Evolutionary conservation across 768 basidiomycete genomes (phyloP).

Genomic region (Suillus discolor): DNA sequence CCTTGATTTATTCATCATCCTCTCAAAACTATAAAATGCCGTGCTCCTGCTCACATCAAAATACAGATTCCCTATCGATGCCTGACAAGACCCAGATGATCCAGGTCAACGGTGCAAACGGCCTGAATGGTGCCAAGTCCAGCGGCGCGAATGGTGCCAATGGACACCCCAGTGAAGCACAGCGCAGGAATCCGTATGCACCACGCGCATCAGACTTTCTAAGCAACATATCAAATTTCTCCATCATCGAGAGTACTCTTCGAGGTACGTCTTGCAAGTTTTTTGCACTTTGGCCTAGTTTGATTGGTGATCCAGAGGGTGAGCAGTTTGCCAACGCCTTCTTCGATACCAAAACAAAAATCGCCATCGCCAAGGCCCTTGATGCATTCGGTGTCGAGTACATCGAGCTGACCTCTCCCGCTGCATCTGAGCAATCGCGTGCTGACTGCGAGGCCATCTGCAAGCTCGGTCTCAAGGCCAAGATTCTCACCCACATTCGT

Average conservation of each 20-base stretch:
- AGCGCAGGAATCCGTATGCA: slow-evolving; percentile 76
- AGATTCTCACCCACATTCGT: slow-evolving; percentile 98
- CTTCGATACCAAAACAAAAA: slow-evolving; percentile 99
- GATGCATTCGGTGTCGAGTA: slow-evolving; percentile 99
- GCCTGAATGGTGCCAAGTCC: slow-evolving; percentile 33
- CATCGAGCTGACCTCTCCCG: slow-evolving; percentile 98
- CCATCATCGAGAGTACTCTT: slow-evolving; percentile 96
- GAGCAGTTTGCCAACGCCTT: slow-evolving; percentile 99
- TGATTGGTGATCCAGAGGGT: slow-evolving; percentile 63
- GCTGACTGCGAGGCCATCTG: slow-evolving; percentile 97
- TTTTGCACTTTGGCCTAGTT: slow-evolving; percentile 12
- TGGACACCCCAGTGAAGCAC: slow-evolving; percentile 37
- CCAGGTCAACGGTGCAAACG: slow-evolving; percentile 37
- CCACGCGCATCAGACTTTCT: slow-evolving; percentile 91
- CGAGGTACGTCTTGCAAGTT: slow-evolving; percentile 61
- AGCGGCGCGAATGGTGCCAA: slow-evolving; percentile 44
- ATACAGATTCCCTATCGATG: slow-evolving; percentile 48
- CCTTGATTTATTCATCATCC: not conserved
- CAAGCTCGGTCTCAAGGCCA: slow-evolving; percentile 94
- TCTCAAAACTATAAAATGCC: slow-evolving; percentile 6
- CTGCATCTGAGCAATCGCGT: slow-evolving; percentile 94
- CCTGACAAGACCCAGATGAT: slow-evolving; percentile 66
- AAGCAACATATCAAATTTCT: slow-evolving; percentile 91
- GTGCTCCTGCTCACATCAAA: slow-evolving; percentile 53
- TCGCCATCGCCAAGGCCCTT: slow-evolving; percentile 96